phyloP scores from a whole-genome alignment of 176 grass and related monocot genomes.

The Triticum turgidum region DNA sequence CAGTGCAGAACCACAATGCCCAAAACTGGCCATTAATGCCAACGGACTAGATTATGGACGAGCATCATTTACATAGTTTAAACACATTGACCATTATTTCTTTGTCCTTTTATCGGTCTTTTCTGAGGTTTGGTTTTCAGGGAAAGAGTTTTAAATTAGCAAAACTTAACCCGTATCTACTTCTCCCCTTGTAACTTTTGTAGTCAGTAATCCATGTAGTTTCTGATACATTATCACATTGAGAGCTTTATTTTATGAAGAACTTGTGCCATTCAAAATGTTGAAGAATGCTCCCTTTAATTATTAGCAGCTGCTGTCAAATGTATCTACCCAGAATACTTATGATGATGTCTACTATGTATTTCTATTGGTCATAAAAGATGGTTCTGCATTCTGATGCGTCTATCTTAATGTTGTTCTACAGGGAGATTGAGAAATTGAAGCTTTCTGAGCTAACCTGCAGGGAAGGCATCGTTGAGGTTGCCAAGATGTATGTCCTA shows the following conservation, averaged over 20 bases:
- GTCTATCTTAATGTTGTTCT: slow-evolving; percentile 15
- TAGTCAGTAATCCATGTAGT: background rate
- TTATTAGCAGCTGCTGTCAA: background rate
- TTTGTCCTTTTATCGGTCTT: background rate
- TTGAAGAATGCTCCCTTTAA: background rate
- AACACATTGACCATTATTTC: background rate
- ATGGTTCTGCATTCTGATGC: slow-evolving; percentile 18
- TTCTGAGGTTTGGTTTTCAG: background rate
- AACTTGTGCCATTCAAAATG: background rate
- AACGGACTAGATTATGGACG: background rate
- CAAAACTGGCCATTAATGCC: background rate
- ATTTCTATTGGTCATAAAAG: background rate
- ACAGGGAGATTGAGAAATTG: slow-evolving; percentile 88
- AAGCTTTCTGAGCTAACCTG: slow-evolving; percentile 82
- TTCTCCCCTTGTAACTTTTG: background rate
- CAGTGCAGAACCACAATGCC: background rate
- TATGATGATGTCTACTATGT: background rate
- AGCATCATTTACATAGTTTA: background rate
- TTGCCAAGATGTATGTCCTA: slow-evolving; percentile 67
- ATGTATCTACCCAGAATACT: background rate
- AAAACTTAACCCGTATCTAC: background rate
- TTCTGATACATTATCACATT: background rate
- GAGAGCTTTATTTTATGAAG: background rate
- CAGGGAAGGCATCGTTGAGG: slow-evolving; percentile 80
- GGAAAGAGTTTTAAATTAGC: background rate